Evolutionary conservation across 495 filamentous ascomycete genomes (phyloP), one percentile per base, ranked within the genome.

Genomic region (Penicillium parvum): DNA sequence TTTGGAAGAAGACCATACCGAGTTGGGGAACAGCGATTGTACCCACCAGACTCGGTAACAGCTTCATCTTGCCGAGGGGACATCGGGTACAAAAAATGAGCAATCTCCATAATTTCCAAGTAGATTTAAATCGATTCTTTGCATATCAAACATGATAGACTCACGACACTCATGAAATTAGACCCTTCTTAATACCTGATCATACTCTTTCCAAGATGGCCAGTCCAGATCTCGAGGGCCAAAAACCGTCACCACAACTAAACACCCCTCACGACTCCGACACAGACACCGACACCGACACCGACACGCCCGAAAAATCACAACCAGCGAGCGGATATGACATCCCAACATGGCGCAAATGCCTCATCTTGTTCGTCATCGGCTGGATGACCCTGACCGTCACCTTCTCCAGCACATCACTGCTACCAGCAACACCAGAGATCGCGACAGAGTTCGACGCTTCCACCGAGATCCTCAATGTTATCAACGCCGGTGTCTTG

Each of bases 401-500:
- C 19, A 71, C 69, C 27, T 72, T 71, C 49, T 66, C 60, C 18
- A 65, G 61, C 40, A 72, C 69, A 10, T 68, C 65, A 3, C 44
- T 72, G 5, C 49, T 73, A 17, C 64, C 67, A 14, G 69, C 69
- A 6, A 61, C 58, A 7, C 66, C 69, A 3, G 64, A 71, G 42
- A 69, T 73, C 39, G 65, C 65, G 7, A 26, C 29, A 4, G 65
- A 73, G 22, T 68, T 73, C 45, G 38, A 48, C 12, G 69, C 65
- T 0, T 61, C 63, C 8, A 21, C 55, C 2, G 64, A 71, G 42
- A 64, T 57, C n/a, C 52, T 73, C 6, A 64, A 69, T 50, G 50
- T 65, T 9, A 66, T 66, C 21, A 74, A 73, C 39, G 75, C 75
- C 1, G 62, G 75, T 23, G 75, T 78, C 29, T 47, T 80, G 32